Conservation (phyloP, 495 filamentous ascomycete species). For the Penicillium paradoxum region DNA sequence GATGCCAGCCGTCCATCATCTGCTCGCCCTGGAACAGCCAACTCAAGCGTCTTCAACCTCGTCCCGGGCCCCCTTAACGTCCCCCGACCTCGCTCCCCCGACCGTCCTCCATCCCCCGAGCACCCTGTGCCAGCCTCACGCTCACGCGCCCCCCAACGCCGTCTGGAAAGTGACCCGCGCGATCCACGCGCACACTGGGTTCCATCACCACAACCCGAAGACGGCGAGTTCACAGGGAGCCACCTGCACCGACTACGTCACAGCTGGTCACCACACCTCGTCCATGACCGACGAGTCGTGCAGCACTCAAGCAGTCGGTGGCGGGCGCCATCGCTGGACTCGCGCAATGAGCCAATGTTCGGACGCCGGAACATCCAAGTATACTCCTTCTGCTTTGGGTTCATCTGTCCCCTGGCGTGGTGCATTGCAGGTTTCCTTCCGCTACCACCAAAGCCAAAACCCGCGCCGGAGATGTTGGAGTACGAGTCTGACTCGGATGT, state of each 20-base stretch:
- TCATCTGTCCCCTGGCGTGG: constrained; percentile 85
- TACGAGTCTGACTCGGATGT: constrained; percentile 30
- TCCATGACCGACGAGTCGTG: constrained; percentile 51
- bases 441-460: constrained; percentile 54
- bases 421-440: constrained; percentile 80
- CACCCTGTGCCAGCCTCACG: neutral
- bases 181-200: constrained; percentile 47
- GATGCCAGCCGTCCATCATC: constrained; percentile 31
- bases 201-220: constrained; percentile 20
- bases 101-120: neutral
- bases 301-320: constrained; percentile 43
- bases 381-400: constrained; percentile 81
- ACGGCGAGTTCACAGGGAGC: constrained; percentile 14
- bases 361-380: constrained; percentile 76
- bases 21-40: constrained; percentile 26
- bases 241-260: constrained; percentile 35
- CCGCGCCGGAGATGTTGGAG: constrained; percentile 17
- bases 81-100: constrained; percentile 12
- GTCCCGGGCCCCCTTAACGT: constrained; percentile 29
- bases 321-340: constrained; percentile 67
- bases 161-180: constrained; percentile 31
- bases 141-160: constrained; percentile 11
- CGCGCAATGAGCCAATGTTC: constrained; percentile 49
- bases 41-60: constrained; percentile 29
- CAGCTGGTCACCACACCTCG: constrained; percentile 72